These are phyloP conservation scores for Gossypium schwendimanii DNA, from an alignment of 441 rosid genomes.

Conservation along the genomic window DNA sequence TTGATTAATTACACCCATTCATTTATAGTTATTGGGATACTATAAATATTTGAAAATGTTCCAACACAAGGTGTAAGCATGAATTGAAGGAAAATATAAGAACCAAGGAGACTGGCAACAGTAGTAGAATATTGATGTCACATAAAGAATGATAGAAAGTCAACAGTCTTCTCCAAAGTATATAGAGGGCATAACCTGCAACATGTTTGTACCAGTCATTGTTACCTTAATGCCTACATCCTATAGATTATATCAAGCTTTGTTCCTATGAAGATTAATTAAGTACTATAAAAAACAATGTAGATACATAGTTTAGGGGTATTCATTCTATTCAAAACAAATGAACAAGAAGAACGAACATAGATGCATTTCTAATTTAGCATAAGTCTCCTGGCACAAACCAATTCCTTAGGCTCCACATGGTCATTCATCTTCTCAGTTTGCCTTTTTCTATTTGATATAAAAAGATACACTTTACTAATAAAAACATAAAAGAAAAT, in stretches of 20 bases:
- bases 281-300: not conserved
- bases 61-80: not conserved
- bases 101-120: not conserved
- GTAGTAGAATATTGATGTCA: not conserved
- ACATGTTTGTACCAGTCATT: not conserved
- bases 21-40: no score
- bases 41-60: no score
- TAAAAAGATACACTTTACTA: not conserved
- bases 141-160: not conserved
- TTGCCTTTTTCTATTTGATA: not conserved
- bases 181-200: not conserved
- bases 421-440: not conserved
- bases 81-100: not conserved
- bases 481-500: not conserved
- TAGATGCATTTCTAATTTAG: no score
- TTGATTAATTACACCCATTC: no score
- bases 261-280: not conserved
- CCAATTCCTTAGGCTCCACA: not conserved
- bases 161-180: not conserved
- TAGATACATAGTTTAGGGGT: not conserved
- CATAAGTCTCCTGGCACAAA: not conserved
- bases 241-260: not conserved
- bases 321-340: no score
- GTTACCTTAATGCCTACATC: not conserved
- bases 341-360: no score